Evolutionary conservation across 1,284 basidiomycete genomes (phyloP), one percentile per base, ranked within the genome.

Genomic region (Moesziomyces sp.): DNA sequence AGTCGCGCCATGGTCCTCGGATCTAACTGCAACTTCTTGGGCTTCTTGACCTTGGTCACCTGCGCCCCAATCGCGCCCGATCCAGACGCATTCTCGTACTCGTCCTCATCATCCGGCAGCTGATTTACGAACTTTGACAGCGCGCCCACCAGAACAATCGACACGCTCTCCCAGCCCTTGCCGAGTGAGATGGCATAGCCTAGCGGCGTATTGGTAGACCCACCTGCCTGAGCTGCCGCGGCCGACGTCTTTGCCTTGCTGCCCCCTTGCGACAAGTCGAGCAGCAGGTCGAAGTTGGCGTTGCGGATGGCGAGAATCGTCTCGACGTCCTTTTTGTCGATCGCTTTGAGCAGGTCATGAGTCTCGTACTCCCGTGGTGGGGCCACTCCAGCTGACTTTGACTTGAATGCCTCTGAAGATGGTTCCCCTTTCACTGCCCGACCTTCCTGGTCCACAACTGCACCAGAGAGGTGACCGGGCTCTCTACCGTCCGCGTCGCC

Each of bases 71-170:
- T 44, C 5, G 52, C 42, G 5, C 26, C 61, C 8, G 48, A 43
- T 11, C 35, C 46, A 16, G 49, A 40, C 1, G 26, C 52, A 33
- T 52, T 47, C 26, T 62, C 52, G 43, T 60, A 62, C 35, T 69
- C 64, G 46, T 76, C 72, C 21, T 76, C 71, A 46, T 75, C 78
- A n/a, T 80, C 81, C 1, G 82, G 81, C 11, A 83, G 70, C 24
- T 70, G 65, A 50, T 83, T 83, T 55, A 83, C 81, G 40, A 81
- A 83, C 44, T 78, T 78, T 14, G 74, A 77, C 4, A 83, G 54
- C 1, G 81, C 78, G 14, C 82, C 82, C 9, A 77, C 71, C 14
- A 83, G 53, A 2, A 83, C 76, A 33, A 83, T 74, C 1, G 68
- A 65, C 9, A 76, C 62, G 14, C 74, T 67, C 46, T 83, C 74